phyloP scores from a whole-genome alignment of 2,329 filamentous ascomycete genomes.

The Claviceps sp. region DNA sequence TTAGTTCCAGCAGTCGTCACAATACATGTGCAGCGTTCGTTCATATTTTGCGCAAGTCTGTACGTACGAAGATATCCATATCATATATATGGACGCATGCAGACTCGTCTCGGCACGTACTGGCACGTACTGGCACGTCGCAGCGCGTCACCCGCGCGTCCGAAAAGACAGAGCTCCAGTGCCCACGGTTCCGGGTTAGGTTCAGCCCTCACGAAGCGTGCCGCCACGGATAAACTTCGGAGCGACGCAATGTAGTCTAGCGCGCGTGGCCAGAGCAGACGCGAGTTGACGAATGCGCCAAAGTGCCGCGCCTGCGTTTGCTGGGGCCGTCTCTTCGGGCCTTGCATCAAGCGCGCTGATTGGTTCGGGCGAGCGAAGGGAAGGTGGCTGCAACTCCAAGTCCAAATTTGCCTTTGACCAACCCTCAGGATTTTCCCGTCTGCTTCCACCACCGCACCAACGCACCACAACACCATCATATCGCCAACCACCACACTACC shows the following conservation, averaged over 20 bases:
- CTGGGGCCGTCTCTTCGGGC: background rate
- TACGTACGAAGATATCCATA: too few species aligned
- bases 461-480: background rate
- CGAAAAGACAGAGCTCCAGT: background rate
- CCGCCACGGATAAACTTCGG: conserved; percentile 19
- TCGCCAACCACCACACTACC: background rate
- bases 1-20: background rate
- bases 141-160: too few species aligned
- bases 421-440: conserved; percentile 22
- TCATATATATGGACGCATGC: too few species aligned
- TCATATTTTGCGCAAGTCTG: too few species aligned
- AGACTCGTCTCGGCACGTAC: too few species aligned
- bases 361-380: background rate
- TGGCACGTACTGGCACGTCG: too few species aligned
- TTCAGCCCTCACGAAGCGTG: conserved; percentile 19
- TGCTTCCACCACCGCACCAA: conserved; percentile 1
- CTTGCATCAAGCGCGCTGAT: background rate
- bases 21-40: too few species aligned
- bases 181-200: conserved; percentile 13
- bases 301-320: background rate
- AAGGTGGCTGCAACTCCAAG: conserved; percentile 7
- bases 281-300: background rate
- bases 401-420: conserved; percentile 20
- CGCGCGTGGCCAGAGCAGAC: background rate
- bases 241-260: background rate